Percentiles rank a stretch among this genome's conserved stretches.
phyloP scores from a whole-genome alignment of 495 filamentous ascomycete species.

The Pseudoneurospora amorphoporcata region DNA sequence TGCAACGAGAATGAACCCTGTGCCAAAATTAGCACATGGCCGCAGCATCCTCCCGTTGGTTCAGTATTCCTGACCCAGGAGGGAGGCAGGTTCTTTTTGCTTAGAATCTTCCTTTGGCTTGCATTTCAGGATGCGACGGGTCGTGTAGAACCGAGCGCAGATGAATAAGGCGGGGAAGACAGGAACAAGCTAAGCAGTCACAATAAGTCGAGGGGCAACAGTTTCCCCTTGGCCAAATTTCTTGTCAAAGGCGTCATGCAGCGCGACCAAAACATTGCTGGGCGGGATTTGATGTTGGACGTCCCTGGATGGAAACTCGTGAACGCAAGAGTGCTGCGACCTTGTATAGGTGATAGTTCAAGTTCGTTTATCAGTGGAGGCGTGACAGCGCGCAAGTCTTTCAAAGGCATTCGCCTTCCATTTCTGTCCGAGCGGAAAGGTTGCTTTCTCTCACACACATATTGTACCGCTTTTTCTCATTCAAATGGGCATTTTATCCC shows the following conservation, averaged over 20 bases:
- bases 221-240: not conserved
- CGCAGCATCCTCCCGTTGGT: not conserved
- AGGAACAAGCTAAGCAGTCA: conserved; percentile 8
- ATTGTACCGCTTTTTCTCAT: no score
- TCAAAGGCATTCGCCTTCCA: not conserved
- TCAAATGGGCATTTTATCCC: no score
- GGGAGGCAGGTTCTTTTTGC: not conserved
- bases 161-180: conserved; percentile 12
- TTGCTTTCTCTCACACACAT: not conserved
- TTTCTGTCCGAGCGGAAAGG: not conserved
- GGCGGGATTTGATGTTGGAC: not conserved
- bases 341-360: not conserved
- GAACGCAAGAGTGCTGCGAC: not conserved
- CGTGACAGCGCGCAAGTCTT: not conserved
- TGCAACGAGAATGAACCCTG: conserved; percentile 7
- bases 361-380: not conserved
- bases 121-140: conserved; percentile 6
- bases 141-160: conserved; percentile 14
- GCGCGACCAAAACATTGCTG: not conserved
- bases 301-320: not conserved
- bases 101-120: conserved; percentile 17
- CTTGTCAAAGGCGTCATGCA: not conserved
- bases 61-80: not conserved
- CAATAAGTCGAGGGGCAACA: conserved; percentile 2
- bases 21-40: not conserved